phyloP scores from a whole-genome alignment of 768 basidiomycete genomes.

The Leccinellum luteum region DNA sequence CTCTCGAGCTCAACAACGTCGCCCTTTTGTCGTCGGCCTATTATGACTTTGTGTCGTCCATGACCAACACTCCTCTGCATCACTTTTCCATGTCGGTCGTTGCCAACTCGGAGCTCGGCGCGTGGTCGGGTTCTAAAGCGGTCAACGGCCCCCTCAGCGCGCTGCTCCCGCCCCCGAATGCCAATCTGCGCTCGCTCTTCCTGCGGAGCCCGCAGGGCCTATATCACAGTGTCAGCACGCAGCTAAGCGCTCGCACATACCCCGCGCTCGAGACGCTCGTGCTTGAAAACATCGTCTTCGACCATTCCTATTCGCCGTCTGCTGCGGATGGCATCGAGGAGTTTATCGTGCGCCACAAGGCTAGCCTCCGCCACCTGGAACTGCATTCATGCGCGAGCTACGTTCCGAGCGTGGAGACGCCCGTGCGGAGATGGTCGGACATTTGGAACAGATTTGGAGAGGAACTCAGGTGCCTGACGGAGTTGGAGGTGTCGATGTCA shows the following conservation, averaged over 20 bases:
- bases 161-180: constrained; percentile 22
- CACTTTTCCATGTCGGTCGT: constrained; percentile 32
- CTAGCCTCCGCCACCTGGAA: constrained; percentile 22
- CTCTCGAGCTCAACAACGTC: constrained; percentile 26
- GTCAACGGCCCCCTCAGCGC: constrained; percentile 26
- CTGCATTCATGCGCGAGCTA: constrained; percentile 28
- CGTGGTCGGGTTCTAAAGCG: constrained; percentile 32
- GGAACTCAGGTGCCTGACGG: constrained; percentile 23
- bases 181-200: constrained; percentile 21
- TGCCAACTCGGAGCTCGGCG: constrained; percentile 29
- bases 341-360: constrained; percentile 32
- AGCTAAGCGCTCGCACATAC: constrained; percentile 20
- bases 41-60: constrained; percentile 29
- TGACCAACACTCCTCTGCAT: constrained; percentile 26
- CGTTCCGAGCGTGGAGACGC: constrained; percentile 6
- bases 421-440: constrained; percentile 25
- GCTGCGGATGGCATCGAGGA: constrained; percentile 26
- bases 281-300: constrained; percentile 31
- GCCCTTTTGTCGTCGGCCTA: constrained; percentile 22
- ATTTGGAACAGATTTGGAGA: constrained; percentile 25
- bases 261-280: constrained; percentile 27
- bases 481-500: constrained; percentile 18
- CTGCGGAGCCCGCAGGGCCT: constrained; percentile 28
- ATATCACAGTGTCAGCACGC: constrained; percentile 27
- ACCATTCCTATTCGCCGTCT: constrained; percentile 17